phyloP scores from a whole-genome alignment of 352 stramenopile genomes.

The Pythium dissotocum region DNA sequence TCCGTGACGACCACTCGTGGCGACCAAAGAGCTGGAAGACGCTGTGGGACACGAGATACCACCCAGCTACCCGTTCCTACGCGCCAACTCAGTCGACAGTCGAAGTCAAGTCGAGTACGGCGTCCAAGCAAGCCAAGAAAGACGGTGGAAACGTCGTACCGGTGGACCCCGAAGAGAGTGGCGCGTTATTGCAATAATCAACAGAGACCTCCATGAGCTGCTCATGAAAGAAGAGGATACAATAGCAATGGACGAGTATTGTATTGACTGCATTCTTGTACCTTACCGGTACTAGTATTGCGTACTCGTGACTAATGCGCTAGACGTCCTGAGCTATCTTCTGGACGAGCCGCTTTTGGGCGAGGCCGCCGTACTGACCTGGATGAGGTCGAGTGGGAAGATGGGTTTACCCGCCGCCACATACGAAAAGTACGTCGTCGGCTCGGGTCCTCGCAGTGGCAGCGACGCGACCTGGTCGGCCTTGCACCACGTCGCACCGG shows the following conservation, averaged over 20 bases:
- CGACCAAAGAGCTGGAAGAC: conserved; percentile 4
- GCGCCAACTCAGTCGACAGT: neutral
- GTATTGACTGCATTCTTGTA: too few relatives aligned
- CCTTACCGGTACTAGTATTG: too few relatives aligned
- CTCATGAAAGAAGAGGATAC: too few relatives aligned
- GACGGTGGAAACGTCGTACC: neutral
- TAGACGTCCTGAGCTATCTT: neutral
- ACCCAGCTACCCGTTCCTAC: neutral
- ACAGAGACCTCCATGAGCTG: too few relatives aligned
- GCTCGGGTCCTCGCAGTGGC: conserved; percentile 72
- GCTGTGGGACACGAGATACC: conserved; percentile 11
- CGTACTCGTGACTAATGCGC: too few relatives aligned
- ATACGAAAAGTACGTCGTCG: conserved; percentile 74
- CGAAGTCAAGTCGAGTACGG: neutral
- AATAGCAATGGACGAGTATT: too few relatives aligned
- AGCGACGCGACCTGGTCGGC: conserved; percentile 68
- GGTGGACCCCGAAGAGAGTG: neutral
- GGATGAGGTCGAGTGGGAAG: conserved; percentile 73
- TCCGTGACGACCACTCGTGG: conserved; percentile 15
- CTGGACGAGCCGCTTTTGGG: neutral
- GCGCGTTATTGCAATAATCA: neutral
- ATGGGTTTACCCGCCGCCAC: conserved; percentile 70
- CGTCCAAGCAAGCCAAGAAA: neutral
- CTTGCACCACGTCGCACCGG: conserved; percentile 73
- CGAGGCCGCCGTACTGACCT: conserved; percentile 51